Conservation (phyloP, 1,139 yeast genomes). For the Hyphopichia burtonii region DNA sequence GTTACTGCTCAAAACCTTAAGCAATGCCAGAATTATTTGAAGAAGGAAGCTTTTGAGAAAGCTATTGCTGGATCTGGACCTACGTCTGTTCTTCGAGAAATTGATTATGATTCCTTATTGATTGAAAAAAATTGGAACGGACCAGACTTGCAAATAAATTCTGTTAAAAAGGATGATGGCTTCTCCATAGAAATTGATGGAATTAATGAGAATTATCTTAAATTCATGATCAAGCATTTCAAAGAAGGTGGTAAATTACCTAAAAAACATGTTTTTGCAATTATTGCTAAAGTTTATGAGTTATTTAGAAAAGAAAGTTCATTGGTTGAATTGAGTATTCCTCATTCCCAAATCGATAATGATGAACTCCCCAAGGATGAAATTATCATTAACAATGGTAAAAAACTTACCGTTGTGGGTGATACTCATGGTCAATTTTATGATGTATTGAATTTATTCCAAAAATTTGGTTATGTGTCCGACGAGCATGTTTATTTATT, state of each 20-base stretch:
- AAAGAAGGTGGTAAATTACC: constrained; percentile 73
- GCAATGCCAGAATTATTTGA: constrained; percentile 66
- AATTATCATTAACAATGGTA: constrained; percentile 25
- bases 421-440: constrained; percentile 98
- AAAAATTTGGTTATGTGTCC: constrained; percentile 66
- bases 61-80: constrained; percentile 76
- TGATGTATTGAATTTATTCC: constrained; percentile 80
- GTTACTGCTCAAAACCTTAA: constrained; percentile 63
- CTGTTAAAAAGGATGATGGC: constrained; percentile 19
- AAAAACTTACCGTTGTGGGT: constrained; percentile 81
- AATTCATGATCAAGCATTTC: constrained; percentile 65
- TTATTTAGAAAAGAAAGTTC: constrained; percentile 67
- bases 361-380: constrained; percentile 12
- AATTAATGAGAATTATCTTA: constrained; percentile 51
- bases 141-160: constrained; percentile 48
- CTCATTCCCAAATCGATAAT: constrained; percentile 23
- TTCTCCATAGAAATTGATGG: constrained; percentile 30
- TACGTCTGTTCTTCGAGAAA: constrained; percentile 33
- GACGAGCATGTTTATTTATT: constrained; percentile 76
- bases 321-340: constrained; percentile 67
- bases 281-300: constrained; percentile 70
- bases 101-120: constrained; percentile 51
- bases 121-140: constrained; percentile 68
- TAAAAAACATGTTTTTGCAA: constrained; percentile 79
- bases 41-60: constrained; percentile 76